phyloP scores from a whole-genome alignment of 345 rosid species.

The Linum trigynum region DNA sequence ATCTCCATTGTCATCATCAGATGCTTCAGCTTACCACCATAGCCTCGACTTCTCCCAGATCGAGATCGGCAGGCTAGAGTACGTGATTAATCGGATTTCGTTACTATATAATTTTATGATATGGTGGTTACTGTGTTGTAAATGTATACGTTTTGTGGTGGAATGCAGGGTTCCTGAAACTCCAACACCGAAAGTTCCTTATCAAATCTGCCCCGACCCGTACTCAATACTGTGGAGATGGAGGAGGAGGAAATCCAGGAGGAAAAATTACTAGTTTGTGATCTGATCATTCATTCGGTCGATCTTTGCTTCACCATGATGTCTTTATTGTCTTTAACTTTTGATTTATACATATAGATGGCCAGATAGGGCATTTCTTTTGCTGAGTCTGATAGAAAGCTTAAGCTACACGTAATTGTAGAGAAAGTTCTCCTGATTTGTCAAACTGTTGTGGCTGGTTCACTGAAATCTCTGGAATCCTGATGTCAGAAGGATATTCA shows the following conservation, averaged over 20 bases:
- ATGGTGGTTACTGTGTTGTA: not conserved
- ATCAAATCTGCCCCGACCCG: conserved; percentile 59
- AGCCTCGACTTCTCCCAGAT: conserved; percentile 68
- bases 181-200: conserved; percentile 56
- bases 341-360: too few relatives aligned
- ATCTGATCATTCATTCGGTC: too few relatives aligned
- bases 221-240: conserved; percentile 77
- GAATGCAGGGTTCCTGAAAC: conserved; percentile 52
- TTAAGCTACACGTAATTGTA: too few relatives aligned
- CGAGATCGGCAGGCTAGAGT: conserved; percentile 47
- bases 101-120: not conserved
- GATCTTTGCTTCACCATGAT: too few relatives aligned
- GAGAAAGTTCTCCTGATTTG: too few relatives aligned
- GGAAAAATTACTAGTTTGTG: conserved; percentile 7
- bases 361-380: not conserved
- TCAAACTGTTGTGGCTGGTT: too few relatives aligned
- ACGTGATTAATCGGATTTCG: conserved; percentile 11
- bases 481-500: too few relatives aligned
- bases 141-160: not conserved
- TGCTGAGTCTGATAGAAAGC: not conserved
- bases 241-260: conserved; percentile 32
- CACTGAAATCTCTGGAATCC: too few relatives aligned
- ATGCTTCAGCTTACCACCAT: conserved; percentile 24
- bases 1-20: conserved; percentile 7
- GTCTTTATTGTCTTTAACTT: too few relatives aligned